Evolutionary conservation across 2,329 filamentous ascomycete genomes (phyloP).

Genomic region (Zopfia rhizophila): DNA sequence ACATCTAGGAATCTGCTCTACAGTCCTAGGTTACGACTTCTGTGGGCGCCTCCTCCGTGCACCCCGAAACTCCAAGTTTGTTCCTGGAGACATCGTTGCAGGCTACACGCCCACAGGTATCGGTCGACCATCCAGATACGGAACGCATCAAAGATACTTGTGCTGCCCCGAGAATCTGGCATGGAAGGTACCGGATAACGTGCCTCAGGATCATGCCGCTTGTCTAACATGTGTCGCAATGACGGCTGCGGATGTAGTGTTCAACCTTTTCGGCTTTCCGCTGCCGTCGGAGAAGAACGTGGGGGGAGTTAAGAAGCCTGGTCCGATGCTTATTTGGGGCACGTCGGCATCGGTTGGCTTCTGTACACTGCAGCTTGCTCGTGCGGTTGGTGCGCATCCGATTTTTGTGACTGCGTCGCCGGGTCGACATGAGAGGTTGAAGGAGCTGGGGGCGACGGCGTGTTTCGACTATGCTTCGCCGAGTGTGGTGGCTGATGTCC

Average conservation of each 20-base stretch:
- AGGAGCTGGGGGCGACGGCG: slow-evolving; percentile 18
- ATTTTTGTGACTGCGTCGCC: slow-evolving; percentile 25
- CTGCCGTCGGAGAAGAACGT: slow-evolving; percentile 64
- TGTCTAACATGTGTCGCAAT: slow-evolving; percentile 63
- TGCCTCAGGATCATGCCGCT: slow-evolving; percentile 56
- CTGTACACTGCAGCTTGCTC: slow-evolving; percentile 15
- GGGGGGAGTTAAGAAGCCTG: slow-evolving; percentile 43
- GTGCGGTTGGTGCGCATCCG: slow-evolving; percentile 13
- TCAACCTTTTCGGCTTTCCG: slow-evolving; percentile 59
- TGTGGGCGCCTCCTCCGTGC: slow-evolving; percentile 9
- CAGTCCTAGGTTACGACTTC: slow-evolving; percentile 20
- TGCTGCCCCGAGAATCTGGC: slow-evolving; percentile 60
- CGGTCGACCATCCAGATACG: slow-evolving; percentile 46
- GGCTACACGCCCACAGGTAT: slow-evolving; percentile 59
- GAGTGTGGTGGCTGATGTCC: slow-evolving; percentile 11
- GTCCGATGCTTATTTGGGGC: slow-evolving; percentile 23
- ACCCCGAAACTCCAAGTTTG: slow-evolving; percentile 5
- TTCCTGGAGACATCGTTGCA: slow-evolving; percentile 51
- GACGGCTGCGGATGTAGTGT: slow-evolving; percentile 65
- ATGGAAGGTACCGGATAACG: slow-evolving; percentile 46
- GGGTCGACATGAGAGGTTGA: slow-evolving; percentile 14
- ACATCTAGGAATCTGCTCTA: slow-evolving; percentile 10
- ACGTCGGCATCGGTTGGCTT: slow-evolving; percentile 21
- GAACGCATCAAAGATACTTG: slow-evolving; percentile 63
- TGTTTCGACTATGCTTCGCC: slow-evolving; percentile 19